Percentiles rank a stretch among this genome's conserved stretches.
Conservation (phyloP, 768 basidiomycete genomes). For the Kwoniella sp. region DNA sequence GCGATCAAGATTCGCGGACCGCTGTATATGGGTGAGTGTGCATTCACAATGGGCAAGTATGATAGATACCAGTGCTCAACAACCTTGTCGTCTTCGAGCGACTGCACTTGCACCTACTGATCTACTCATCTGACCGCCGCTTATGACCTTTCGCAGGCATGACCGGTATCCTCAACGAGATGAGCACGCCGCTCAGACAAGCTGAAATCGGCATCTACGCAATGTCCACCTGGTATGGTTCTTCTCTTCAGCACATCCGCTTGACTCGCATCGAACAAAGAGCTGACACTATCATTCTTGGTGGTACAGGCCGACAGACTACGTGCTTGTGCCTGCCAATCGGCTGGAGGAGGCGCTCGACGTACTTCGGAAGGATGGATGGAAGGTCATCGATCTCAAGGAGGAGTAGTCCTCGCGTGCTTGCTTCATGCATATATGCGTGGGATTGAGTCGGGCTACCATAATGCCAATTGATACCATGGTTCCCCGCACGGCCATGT, state of each 20-base stretch:
- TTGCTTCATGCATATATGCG: too few species aligned
- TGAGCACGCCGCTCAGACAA: slow-evolving; percentile 18
- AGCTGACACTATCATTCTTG: too few species aligned
- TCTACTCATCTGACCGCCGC: neutral
- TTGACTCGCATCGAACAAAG: too few species aligned
- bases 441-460: too few species aligned
- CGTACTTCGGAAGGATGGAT: slow-evolving; percentile 20
- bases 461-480: too few species aligned
- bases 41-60: neutral
- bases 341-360: slow-evolving; percentile 10
- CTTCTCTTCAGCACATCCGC: neutral
- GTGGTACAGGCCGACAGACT: slow-evolving; percentile 23
- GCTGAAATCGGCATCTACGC: slow-evolving; percentile 25
- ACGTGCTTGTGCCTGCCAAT: slow-evolving; percentile 21
- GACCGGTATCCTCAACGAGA: slow-evolving; percentile 24
- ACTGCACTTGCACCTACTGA: neutral
- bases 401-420: neutral
- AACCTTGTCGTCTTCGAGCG: too few species aligned
- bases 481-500: too few species aligned
- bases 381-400: slow-evolving; percentile 9
- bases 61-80: neutral
- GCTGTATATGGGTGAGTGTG: slow-evolving; percentile 24
- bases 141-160: slow-evolving; percentile 5
- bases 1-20: slow-evolving; percentile 24
- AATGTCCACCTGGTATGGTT: slow-evolving; percentile 28